Evolutionary conservation across 73 alveolate genomes (phyloP).

Genomic region (Paraurostyla sp.): DNA sequence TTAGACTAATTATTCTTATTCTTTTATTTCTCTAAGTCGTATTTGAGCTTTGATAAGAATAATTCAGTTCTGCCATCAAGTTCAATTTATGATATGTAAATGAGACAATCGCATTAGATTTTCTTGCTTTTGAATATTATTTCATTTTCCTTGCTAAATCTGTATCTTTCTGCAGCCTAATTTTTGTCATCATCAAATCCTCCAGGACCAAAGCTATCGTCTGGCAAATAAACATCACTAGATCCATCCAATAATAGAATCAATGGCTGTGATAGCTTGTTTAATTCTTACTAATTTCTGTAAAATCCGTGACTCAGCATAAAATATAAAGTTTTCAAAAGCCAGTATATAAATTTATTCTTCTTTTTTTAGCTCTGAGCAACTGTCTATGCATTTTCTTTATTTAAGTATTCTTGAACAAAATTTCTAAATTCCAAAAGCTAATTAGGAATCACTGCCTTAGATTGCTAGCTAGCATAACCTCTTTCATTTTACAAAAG

Average conservation of each 20-base stretch:
- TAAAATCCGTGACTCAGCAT: conserved; percentile 76
- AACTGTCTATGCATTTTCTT: conserved; percentile 12
- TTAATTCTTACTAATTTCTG: conserved; percentile 61
- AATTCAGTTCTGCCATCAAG: conserved; percentile 53
- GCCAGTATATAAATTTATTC: conserved; percentile 50
- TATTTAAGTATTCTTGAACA: conserved; percentile 30
- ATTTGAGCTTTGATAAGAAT: conserved; percentile 64
- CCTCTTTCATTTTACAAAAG: background rate
- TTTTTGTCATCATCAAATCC: background rate
- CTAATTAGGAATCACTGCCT: conserved; percentile 8
- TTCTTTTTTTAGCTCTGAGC: conserved; percentile 44
- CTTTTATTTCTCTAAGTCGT: conserved; percentile 21
- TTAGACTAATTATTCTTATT: background rate
- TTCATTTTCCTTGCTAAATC: conserved; percentile 52
- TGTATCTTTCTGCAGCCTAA: conserved; percentile 34
- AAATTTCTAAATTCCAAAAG: conserved; percentile 44
- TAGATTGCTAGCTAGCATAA: background rate
- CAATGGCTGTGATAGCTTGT: conserved; percentile 51
- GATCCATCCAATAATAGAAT: conserved; percentile 67
- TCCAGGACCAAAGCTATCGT: background rate
- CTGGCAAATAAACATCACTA: conserved; percentile 54
- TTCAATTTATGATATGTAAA: conserved; percentile 59
- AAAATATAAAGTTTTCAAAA: conserved; percentile 56
- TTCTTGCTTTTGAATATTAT: conserved; percentile 68
- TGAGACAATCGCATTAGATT: conserved; percentile 66